phyloP scores from a whole-genome alignment of 192 early-diverging fungal species.

The Coemansia sp. region DNA sequence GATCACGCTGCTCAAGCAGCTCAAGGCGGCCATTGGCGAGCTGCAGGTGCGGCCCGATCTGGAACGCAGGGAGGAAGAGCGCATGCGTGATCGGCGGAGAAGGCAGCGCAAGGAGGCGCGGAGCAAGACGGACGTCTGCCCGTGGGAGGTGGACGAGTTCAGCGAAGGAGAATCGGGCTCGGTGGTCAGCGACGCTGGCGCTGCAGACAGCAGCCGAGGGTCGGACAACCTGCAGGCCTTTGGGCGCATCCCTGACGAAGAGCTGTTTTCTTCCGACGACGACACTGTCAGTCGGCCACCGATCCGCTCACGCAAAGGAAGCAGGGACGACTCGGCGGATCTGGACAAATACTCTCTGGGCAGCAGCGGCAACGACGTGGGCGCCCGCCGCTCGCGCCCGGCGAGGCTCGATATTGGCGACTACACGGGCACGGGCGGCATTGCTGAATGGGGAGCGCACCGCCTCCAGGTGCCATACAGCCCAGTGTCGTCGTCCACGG shows the following conservation, averaged over 20 bases:
- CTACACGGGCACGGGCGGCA: conserved; percentile 49
- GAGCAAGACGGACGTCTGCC: conserved; percentile 39
- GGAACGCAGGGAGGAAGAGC: conserved; percentile 40
- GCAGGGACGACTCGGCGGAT: neutral
- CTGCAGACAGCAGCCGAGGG: neutral
- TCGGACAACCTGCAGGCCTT: neutral
- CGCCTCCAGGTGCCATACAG: conserved; percentile 42
- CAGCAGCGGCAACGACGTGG: neutral
- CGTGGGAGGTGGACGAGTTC: conserved; percentile 48
- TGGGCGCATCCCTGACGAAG: conserved; percentile 33
- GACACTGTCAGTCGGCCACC: neutral
- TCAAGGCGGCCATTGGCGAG: conserved; percentile 33
- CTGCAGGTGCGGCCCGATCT: conserved; percentile 44
- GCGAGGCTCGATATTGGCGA: conserved; percentile 14
- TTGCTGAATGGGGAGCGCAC: conserved; percentile 48
- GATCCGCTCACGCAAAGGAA: neutral
- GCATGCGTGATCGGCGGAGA: conserved; percentile 27
- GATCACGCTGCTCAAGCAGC: conserved; percentile 45
- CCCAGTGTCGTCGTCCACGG: conserved; percentile 6
- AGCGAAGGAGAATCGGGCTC: conserved; percentile 28
- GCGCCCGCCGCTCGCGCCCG: conserved; percentile 4
- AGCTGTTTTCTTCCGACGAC: conserved; percentile 42
- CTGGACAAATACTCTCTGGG: conserved; percentile 28
- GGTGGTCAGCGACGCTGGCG: conserved; percentile 5
- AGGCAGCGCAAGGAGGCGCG: conserved; percentile 35